Evolutionary conservation across 75 land plant genomes (phyloP).

Genomic region (Cryptomeria japonica): DNA sequence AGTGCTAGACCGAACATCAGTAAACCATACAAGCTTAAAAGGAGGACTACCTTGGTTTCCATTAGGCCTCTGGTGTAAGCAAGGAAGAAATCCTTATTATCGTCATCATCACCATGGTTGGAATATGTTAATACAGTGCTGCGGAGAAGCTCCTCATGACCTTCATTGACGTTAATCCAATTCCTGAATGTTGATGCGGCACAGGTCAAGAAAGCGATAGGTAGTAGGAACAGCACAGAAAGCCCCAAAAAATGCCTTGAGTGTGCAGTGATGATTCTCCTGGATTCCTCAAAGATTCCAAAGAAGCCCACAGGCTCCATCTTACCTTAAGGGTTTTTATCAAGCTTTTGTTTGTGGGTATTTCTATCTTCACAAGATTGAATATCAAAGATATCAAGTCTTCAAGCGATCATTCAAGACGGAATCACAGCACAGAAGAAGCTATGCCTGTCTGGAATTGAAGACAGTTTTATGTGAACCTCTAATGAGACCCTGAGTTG

Average conservation of each 20-base stretch:
- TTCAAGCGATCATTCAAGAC: background rate
- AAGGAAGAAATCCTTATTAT: background rate
- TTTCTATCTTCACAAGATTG: background rate
- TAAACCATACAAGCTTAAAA: background rate
- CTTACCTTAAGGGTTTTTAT: background rate
- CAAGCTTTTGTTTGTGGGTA: background rate
- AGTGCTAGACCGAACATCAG: background rate
- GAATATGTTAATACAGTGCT: background rate
- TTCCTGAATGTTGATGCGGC: slow-evolving; percentile 26
- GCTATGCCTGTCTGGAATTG: background rate
- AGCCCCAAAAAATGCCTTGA: slow-evolving; percentile 46
- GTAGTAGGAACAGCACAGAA: slow-evolving; percentile 44
- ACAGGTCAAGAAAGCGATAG: slow-evolving; percentile 27
- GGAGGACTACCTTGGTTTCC: background rate
- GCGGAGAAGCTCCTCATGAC: background rate
- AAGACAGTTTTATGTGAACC: too few relatives aligned
- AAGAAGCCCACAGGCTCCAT: slow-evolving; percentile 10
- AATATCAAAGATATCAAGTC: background rate
- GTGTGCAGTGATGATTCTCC: slow-evolving; percentile 37
- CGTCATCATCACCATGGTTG: background rate
- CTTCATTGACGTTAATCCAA: background rate
- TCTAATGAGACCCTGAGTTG: background rate
- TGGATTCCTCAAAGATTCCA: slow-evolving; percentile 28
- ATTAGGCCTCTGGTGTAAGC: background rate
- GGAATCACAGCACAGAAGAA: background rate